A percentile compares a stretch with the other conserved stretches of the same genome.
Conservation (phyloP, 768 basidiomycete genomes). For the Ramaria rubella region DNA sequence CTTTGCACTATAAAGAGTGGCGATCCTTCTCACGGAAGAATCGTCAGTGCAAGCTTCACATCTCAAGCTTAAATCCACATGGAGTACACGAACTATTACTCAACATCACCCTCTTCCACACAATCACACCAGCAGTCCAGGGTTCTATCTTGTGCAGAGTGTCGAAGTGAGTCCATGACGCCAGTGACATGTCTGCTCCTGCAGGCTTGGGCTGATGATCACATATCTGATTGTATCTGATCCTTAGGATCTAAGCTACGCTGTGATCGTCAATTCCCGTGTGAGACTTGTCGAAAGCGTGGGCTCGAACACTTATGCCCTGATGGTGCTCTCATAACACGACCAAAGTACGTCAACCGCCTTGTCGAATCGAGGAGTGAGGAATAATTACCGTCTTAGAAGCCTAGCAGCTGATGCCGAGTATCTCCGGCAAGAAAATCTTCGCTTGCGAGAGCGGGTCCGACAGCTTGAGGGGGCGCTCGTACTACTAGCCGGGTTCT, state of each 20-base stretch:
- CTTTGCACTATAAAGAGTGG: too few species aligned
- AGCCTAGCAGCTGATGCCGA: constrained; percentile 8
- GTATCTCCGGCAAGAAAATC: constrained; percentile 3
- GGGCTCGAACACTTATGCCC: constrained; percentile 9
- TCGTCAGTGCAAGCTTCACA: too few species aligned
- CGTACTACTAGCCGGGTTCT: constrained; percentile 6
- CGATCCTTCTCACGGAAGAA: too few species aligned
- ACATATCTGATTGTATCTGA: not conserved
- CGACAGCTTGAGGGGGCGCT: constrained; percentile 1
- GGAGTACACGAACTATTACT: not conserved
- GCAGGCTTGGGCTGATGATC: not conserved
- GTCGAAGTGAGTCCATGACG: not conserved
- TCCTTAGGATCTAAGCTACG: constrained; percentile 3
- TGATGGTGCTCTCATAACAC: constrained; percentile 1
- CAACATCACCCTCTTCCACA: not conserved
- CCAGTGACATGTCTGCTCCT: too few species aligned
- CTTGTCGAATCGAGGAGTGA: not conserved
- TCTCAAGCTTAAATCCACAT: not conserved
- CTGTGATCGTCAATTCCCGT: constrained; percentile 6
- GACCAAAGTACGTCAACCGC: constrained; percentile 1
- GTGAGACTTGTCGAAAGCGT: constrained; percentile 10
- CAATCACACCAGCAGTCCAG: not conserved
- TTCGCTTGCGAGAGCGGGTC: constrained; percentile 2
- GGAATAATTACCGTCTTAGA: not conserved
- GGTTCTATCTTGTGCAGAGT: constrained; percentile 7